Conservation (phyloP, 23 red algal genomes). For the Gracilariopsis chorda region DNA sequence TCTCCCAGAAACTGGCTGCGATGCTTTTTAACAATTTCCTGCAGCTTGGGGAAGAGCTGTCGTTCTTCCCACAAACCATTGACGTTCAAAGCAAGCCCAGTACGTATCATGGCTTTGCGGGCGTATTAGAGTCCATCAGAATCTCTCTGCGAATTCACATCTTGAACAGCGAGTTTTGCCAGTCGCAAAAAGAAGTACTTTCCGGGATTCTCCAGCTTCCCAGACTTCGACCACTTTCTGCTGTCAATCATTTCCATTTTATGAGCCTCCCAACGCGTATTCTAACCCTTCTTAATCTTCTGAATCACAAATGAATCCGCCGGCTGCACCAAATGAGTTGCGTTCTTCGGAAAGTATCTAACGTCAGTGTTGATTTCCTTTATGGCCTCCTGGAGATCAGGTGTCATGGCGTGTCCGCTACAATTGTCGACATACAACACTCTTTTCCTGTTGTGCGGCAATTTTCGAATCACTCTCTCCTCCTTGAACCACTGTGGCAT, state of each 20-base stretch:
- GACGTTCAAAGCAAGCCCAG: neutral
- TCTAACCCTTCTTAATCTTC: neutral
- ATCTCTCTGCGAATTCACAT: neutral
- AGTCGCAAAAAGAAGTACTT: slow-evolving; percentile 5
- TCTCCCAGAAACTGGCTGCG: neutral
- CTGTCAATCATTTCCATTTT: slow-evolving; percentile 3
- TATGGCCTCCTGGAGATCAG: neutral
- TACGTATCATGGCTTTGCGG: neutral
- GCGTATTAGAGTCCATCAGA: neutral
- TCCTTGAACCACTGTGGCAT: neutral
- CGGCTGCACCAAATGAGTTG: slow-evolving; percentile 12
- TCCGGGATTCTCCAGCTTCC: slow-evolving; percentile 21
- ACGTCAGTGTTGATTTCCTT: neutral
- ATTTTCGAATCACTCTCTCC: neutral
- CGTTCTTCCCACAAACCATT: neutral
- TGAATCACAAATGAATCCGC: slow-evolving; percentile 1
- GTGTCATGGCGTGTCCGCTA: neutral
- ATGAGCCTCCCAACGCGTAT: neutral
- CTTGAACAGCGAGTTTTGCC: neutral
- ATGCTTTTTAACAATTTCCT: neutral
- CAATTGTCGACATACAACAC: slow-evolving; percentile 8
- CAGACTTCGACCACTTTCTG: neutral
- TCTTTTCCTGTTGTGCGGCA: neutral
- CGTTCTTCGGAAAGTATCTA: slow-evolving; percentile 11
- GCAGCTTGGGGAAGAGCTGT: neutral